phyloP scores from a whole-genome alignment of 2,329 filamentous ascomycete genomes.

The Fusarium falciforme region DNA sequence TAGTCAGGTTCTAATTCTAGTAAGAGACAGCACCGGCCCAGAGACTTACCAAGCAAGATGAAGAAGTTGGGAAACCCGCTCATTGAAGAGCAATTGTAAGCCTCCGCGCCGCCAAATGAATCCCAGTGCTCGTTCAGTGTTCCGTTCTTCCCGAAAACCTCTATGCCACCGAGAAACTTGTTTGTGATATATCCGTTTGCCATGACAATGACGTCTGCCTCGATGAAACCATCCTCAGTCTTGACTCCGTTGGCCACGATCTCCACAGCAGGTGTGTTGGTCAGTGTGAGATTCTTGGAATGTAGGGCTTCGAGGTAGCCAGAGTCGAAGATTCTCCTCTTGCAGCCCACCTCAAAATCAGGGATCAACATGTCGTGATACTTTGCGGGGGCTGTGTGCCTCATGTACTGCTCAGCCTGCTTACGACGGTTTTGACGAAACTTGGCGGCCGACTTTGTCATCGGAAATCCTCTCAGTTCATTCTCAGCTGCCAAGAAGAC shows the following conservation, averaged over 20 bases:
- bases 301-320: constrained; percentile 66
- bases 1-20: neutral
- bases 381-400: constrained; percentile 62
- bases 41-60: constrained; percentile 61
- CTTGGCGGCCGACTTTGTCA: constrained; percentile 49
- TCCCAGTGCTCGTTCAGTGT: constrained; percentile 68
- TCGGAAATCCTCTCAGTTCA: constrained; percentile 51
- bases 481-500: constrained; percentile 44
- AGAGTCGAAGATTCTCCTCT: constrained; percentile 70
- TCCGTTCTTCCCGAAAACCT: constrained; percentile 62
- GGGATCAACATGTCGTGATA: constrained; percentile 72
- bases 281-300: neutral
- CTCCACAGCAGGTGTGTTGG: neutral
- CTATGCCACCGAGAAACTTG: constrained; percentile 63
- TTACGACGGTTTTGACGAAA: constrained; percentile 53
- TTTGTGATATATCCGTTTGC: constrained; percentile 72
- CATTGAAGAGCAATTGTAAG: constrained; percentile 69
- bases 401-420: constrained; percentile 54
- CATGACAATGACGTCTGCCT: constrained; percentile 70
- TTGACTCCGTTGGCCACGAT: neutral
- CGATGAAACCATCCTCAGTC: neutral
- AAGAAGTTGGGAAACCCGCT: constrained; percentile 75
- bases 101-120: constrained; percentile 68
- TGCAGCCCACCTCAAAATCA: constrained; percentile 72
- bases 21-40: neutral